Percentiles rank a stretch among this genome's conserved stretches.
These are phyloP conservation scores for Suaeda aralocaspica DNA, from an alignment of 148 eudicot genomes.

Conservation along the genomic window DNA sequence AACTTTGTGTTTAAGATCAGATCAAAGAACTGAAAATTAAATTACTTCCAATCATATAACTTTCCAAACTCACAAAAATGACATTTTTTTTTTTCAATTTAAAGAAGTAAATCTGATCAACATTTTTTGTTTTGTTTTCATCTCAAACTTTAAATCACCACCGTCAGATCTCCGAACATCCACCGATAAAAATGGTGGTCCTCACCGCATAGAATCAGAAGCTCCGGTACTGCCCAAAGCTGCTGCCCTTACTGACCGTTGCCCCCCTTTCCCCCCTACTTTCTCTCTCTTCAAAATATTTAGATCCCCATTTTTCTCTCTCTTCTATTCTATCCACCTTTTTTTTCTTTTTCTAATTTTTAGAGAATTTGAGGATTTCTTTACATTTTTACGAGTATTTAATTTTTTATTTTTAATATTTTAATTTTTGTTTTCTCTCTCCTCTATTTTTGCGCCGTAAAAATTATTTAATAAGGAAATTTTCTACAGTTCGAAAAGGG, in stretches of 20 bases:
- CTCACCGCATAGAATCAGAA: neutral
- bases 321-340: neutral
- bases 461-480: neutral
- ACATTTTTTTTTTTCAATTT: neutral
- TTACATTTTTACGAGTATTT: neutral
- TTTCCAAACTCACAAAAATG: neutral
- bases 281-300: neutral
- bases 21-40: neutral
- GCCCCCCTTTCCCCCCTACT: neutral
- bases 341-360: neutral
- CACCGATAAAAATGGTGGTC: neutral
- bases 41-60: neutral
- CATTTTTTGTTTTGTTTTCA: neutral
- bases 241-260: neutral
- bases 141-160: neutral
- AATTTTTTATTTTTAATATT: too few relatives aligned
- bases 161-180: neutral
- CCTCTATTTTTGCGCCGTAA: conserved; percentile 8
- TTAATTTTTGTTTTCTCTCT: neutral
- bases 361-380: conserved; percentile 5
- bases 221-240: neutral
- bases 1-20: neutral
- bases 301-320: conserved; percentile 14
- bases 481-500: too few relatives aligned
- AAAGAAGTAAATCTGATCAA: neutral